phyloP scores from a whole-genome alignment of 2,329 filamentous ascomycete species.

The Lecanicillium sp. region DNA sequence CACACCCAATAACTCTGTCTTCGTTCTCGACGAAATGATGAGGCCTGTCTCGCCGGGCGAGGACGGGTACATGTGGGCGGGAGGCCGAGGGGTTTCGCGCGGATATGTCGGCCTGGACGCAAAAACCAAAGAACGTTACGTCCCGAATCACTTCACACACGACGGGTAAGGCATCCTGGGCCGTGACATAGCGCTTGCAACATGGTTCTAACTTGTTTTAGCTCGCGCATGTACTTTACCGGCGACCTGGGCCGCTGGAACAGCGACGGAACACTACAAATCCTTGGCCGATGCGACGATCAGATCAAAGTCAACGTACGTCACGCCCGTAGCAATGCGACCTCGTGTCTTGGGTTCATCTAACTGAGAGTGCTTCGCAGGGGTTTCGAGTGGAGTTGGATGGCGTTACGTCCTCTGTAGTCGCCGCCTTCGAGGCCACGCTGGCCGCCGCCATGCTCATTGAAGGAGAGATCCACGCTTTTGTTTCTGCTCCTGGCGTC shows the following conservation, averaged over 20 bases:
- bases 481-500: conserved; percentile 31
- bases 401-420: conserved; percentile 42
- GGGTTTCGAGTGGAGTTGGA: conserved; percentile 55
- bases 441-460: conserved; percentile 40
- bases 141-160: conserved; percentile 39
- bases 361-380: conserved; percentile 17
- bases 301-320: conserved; percentile 52
- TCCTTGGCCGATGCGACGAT: conserved; percentile 49
- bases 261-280: conserved; percentile 42
- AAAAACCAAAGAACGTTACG: conserved; percentile 41
- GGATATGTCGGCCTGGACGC: conserved; percentile 47
- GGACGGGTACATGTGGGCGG: conserved; percentile 48
- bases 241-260: conserved; percentile 50
- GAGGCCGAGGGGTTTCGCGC: conserved; percentile 44
- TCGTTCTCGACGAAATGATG: conserved; percentile 39
- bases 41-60: conserved; percentile 36
- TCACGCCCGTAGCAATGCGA: neutral
- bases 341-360: too few relatives aligned
- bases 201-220: conserved; percentile 15
- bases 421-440: conserved; percentile 34
- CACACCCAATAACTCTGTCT: conserved; percentile 49
- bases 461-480: conserved; percentile 39
- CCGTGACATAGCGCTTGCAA: too few relatives aligned
- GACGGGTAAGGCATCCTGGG: conserved; percentile 42
- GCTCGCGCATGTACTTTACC: conserved; percentile 49